These are phyloP conservation scores for Dimocarpus longan DNA, from an alignment of 345 rosid genomes.

Conservation along the genomic window DNA sequence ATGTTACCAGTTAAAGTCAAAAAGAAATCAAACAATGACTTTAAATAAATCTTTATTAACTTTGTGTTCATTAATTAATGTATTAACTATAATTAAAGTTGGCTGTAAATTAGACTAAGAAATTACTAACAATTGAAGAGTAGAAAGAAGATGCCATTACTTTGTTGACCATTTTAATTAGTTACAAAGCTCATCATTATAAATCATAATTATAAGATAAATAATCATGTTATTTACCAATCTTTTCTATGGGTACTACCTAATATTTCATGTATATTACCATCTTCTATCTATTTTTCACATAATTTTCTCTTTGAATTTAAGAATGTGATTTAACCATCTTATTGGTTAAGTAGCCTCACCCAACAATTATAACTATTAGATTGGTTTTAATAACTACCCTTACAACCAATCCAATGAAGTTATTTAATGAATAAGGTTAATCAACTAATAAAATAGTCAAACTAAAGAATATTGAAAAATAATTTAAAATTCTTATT, in stretches of 20 bases:
- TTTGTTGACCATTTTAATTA: not conserved
- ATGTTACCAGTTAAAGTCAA: not conserved
- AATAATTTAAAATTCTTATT: too few species aligned
- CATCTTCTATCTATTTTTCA: too few species aligned
- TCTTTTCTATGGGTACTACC: not conserved
- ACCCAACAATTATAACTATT: too few species aligned
- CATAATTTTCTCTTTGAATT: too few species aligned
- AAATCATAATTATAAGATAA: not conserved
- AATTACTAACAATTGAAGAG: not conserved
- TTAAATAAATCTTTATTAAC: not conserved
- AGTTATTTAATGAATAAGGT: too few species aligned
- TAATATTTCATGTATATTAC: too few species aligned
- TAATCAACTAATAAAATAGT: too few species aligned
- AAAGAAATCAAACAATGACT: not conserved
- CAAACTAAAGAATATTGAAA: too few species aligned
- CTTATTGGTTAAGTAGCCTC: too few species aligned
- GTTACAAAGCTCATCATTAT: not conserved
- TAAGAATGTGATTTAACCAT: too few species aligned
- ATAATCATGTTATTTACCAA: not conserved
- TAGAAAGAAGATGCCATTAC: not conserved
- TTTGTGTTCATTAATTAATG: not conserved
- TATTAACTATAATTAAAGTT: not conserved
- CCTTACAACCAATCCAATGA: too few species aligned
- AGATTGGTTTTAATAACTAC: too few species aligned
- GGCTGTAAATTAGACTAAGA: not conserved